Evolutionary conservation across 148 eudicot species (phyloP), one percentile per base, ranked within the genome.

Genomic region (Rhododendron henanense): DNA sequence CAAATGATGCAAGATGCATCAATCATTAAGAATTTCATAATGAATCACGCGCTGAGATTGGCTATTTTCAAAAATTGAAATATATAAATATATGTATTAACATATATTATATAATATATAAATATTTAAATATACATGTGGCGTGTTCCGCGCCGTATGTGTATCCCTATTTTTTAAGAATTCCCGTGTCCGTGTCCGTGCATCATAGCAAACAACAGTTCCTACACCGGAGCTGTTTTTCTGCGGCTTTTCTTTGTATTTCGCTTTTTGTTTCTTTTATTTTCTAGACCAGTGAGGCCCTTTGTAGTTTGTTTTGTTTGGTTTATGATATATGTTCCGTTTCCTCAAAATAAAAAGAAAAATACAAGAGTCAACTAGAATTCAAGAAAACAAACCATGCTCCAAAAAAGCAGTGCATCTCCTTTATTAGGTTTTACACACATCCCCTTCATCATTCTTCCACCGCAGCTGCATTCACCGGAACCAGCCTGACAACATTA

Each of bases 391-490:
- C 93, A 89, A 88, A 96, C 99, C 99, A 95, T 94, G 91, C 98
- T 96, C 99, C 99, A 96, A 85, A 96, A 96, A 61, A 96, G 95
- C 80, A 96, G 95, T 47, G 99, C 99, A 86, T 93, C 94, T 90
- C 99, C 99, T 91, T 93, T 95, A 71, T 33, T 31, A 84, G 99
- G 99, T 88, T 96, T 96, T 50, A 96, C 94, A 37, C 95, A 95
- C 85, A 93, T 25, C 73, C 99, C 99, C 50, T 88, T 80, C 65
- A 94, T 87, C 89, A 90, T 91, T 90, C 87, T 95, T 23, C 98
- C 97, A 63, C 99, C 99, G 71, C 99, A 96, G 92, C 94, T 92
- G 88, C 99, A 96, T 85, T 95, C 88, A 13, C 90, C 93, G 14
- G 97, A 89, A 87, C 94, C 94, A 93, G 94, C 97, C 99, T 96